Base-by-base conservation (phyloP, 805 yeast genomes). In the Lipomyces sp. region DNA sequence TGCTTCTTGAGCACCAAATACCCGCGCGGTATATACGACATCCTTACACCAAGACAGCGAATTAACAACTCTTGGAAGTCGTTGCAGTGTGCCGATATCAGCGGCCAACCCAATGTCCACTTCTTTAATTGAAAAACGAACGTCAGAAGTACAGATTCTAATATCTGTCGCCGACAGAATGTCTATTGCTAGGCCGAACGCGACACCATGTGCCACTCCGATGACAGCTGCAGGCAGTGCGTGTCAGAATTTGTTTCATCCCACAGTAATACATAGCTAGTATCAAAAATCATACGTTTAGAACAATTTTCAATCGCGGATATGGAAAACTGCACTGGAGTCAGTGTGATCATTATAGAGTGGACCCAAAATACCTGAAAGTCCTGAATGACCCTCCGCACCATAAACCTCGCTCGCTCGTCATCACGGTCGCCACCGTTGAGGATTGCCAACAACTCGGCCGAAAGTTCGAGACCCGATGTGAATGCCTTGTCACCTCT, bases 1-100 rank as follows among this genome's bases (percentile, higher is more conserved):
- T 0, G 93, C 92, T 66, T 85, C 87, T n/a, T 79, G 77, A 1
- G 85, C 83, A 15, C 78, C 77, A 66, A 88, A 88, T 11, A 77
- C 75, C 33, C 84, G 83, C 7, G 88, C 94, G 0, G 92, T 86
- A 69, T 86, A 81, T 3, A 89, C 86, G 58, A 85, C 77, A 71
- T 87, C 89, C 74, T 82, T 83, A 67, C 88, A 77, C 78, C 85
- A 80, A 4, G 90, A 86, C 15, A 80, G 77, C 74, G 87, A 87
- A 54, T 82, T 82, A 24, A 83, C 82, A 0, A 87, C 64, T 24
- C 74, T 73, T 4, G 90, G 88, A 64, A 89, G 73, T 73, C 94
- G 81, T 77, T 90, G 93, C 65, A 90, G 79, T 0, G 90, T 82
- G 3, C 96, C 96, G 73, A 90, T 88, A 75, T 90, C 95, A 1